phyloP scores from a whole-genome alignment of 257 asterid species.

The Penstemon newberryi region DNA sequence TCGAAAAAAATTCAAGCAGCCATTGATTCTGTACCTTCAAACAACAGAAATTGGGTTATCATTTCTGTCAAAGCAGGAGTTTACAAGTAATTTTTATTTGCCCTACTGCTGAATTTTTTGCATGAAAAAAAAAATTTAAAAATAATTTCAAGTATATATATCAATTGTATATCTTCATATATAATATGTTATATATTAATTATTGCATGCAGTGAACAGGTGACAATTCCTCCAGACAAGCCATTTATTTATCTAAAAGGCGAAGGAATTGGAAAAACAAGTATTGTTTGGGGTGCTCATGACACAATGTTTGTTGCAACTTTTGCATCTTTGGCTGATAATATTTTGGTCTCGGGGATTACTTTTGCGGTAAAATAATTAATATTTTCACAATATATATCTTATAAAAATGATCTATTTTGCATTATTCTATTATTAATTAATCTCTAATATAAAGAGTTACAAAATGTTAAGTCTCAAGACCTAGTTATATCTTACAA shows the following conservation, averaged over 20 bases:
- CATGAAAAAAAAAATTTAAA: neutral
- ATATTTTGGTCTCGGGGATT: constrained; percentile 37
- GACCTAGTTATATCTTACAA: neutral
- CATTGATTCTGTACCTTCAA: constrained; percentile 45
- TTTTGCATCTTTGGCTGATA: constrained; percentile 44
- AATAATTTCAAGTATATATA: neutral
- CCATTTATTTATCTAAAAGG: constrained; percentile 53
- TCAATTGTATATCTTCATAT: neutral
- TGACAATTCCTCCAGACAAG: constrained; percentile 40
- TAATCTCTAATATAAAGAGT: no score
- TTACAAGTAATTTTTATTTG: constrained; percentile 38
- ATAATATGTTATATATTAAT: neutral
- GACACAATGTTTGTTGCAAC: constrained; percentile 37
- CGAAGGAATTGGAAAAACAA: constrained; percentile 34
- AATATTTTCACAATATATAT: neutral
- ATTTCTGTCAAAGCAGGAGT: constrained; percentile 50
- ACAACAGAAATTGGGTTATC: constrained; percentile 45
- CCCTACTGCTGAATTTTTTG: neutral
- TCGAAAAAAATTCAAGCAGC: constrained; percentile 53
- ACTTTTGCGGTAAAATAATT: constrained; percentile 33
- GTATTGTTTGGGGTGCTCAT: constrained; percentile 36
- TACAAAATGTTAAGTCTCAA: neutral
- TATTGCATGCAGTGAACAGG: constrained; percentile 40
- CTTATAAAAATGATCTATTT: no score
- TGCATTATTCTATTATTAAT: neutral